Base-by-base conservation (phyloP, 2,329 filamentous ascomycete species). In the Sporothrix mexicana region DNA sequence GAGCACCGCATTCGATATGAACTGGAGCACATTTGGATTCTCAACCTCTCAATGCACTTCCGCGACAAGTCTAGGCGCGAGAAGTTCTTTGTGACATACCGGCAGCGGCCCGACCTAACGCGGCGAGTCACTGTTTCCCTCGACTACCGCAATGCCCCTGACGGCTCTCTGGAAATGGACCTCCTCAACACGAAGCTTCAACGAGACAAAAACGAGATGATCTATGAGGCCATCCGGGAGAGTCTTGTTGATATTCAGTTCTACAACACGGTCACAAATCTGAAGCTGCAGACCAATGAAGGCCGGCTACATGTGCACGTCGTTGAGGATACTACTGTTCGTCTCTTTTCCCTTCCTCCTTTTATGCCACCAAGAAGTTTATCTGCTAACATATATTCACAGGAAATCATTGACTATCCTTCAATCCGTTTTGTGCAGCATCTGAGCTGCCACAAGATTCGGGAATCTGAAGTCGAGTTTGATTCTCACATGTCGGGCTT, bases 1-100 rank as follows among this genome's bases (percentile, higher is more conserved):
- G 88, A 92, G 70, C 84, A 85, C 70, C 85, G 89, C 77, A 87
- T 97, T 76, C 89, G 92, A 76, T 89, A 93, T 75, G 95, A 98
- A 81, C 87, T 98, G 72, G 94, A 98, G 78, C 88, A 87, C 74
- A 91, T 88, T 78, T 99, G 96, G 96, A 98, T 99, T 74, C 85
- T 99, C 77, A 99, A 99, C 79, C 87, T 98, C 74, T 98, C 94
- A 82, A 98, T 99, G 96, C 94, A 97, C 81, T 99, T 98, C 81
- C 90, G 95, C 73, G 96, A 99, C 82, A 91, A 92, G 78, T 97
- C 95, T 13, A 93, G 93, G 77, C 89, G 95, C 59, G 96, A 99
- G 81, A 99, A 99, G 81, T 98, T 98, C 84, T 99, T 98, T 81
- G 91, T 99, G 75, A 98, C 96, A 0, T 99, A 93, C 80, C 93